A percentile compares a stretch with the other conserved stretches of the same genome.
Conservation (phyloP, 2,329 filamentous ascomycete species). For the Blumeria hordei region DNA sequence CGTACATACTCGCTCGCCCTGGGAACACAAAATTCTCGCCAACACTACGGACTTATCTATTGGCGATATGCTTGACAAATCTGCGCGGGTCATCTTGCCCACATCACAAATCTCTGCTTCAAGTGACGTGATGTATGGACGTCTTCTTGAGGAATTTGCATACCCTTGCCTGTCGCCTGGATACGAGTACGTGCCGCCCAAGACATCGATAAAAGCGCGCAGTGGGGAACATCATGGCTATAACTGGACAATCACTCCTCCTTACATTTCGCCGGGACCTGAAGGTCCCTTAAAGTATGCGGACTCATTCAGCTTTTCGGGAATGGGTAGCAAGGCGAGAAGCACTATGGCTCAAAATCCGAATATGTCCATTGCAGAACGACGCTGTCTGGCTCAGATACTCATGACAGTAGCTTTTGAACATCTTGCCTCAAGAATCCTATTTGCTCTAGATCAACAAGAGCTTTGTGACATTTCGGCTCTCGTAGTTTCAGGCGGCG, state of each 20-base stretch:
- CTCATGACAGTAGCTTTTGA: conserved; percentile 68
- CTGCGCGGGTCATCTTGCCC: conserved; percentile 54
- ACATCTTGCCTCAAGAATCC: conserved; percentile 53
- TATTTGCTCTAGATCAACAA: conserved; percentile 35
- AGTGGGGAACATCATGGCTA: conserved; percentile 21
- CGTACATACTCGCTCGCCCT: conserved; percentile 44
- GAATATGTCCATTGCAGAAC: conserved; percentile 30
- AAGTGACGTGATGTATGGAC: conserved; percentile 54
- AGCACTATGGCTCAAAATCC: conserved; percentile 23
- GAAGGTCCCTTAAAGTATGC: conserved; percentile 13
- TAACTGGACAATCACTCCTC: conserved; percentile 46
- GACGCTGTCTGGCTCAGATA: conserved; percentile 43
- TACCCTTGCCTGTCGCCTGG: conserved; percentile 26
- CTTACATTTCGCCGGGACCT: conserved; percentile 31
- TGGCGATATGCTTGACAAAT: conserved; percentile 76
- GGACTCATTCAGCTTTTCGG: conserved; percentile 46
- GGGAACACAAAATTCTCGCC: conserved; percentile 49
- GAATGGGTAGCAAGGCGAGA: conserved; percentile 40
- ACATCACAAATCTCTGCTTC: conserved; percentile 25
- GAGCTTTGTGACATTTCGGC: conserved; percentile 21
- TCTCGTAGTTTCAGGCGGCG: conserved; percentile 70
- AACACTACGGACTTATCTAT: conserved; percentile 60
- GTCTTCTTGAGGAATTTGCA: conserved; percentile 54
- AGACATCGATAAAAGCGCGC: conserved; percentile 28
- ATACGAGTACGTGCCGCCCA: conserved; percentile 21